Evolutionary conservation across 2,329 filamentous ascomycete species (phyloP).

Genomic region (Tympanopsis confertula): DNA sequence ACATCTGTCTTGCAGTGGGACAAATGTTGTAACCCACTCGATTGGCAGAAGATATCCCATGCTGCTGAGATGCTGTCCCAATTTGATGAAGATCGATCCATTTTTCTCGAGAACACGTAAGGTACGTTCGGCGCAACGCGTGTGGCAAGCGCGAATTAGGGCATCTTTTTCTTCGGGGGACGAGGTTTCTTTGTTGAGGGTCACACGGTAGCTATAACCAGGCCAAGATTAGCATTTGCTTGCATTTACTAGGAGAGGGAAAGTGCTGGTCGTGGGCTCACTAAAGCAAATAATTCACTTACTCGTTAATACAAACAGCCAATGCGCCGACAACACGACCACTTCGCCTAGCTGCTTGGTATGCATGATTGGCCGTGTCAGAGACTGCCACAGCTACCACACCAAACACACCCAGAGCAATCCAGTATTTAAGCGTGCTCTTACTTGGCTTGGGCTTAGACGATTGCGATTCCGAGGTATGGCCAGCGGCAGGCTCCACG

Average conservation of each 20-base stretch:
- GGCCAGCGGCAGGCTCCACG: not conserved
- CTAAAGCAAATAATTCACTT: slow-evolving; percentile 17
- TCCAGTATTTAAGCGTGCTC: not conserved
- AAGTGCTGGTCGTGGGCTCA: slow-evolving; percentile 1
- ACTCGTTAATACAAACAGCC: slow-evolving; percentile 82
- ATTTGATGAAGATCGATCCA: slow-evolving; percentile 95
- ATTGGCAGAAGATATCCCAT: slow-evolving; percentile 86
- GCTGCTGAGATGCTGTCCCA: slow-evolving; percentile 89
- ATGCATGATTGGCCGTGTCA: slow-evolving; percentile 65
- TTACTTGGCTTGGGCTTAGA: not conserved
- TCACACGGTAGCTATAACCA: slow-evolving; percentile 65
- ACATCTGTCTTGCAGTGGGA: slow-evolving; percentile 90
- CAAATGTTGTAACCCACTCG: slow-evolving; percentile 92
- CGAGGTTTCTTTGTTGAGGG: slow-evolving; percentile 58
- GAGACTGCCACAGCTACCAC: slow-evolving; percentile 32
- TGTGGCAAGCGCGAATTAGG: slow-evolving; percentile 74
- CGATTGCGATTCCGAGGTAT: not conserved
- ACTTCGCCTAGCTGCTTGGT: slow-evolving; percentile 64
- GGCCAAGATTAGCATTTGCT: not conserved
- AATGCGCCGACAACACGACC: slow-evolving; percentile 67
- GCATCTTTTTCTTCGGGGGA: slow-evolving; percentile 53
- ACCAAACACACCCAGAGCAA: slow-evolving; percentile 15
- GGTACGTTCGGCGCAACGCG: slow-evolving; percentile 82
- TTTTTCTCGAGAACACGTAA: slow-evolving; percentile 84
- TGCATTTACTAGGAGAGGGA: not conserved